Conservation (phyloP, 148 eudicot species). For the Suaeda aralocaspica region DNA sequence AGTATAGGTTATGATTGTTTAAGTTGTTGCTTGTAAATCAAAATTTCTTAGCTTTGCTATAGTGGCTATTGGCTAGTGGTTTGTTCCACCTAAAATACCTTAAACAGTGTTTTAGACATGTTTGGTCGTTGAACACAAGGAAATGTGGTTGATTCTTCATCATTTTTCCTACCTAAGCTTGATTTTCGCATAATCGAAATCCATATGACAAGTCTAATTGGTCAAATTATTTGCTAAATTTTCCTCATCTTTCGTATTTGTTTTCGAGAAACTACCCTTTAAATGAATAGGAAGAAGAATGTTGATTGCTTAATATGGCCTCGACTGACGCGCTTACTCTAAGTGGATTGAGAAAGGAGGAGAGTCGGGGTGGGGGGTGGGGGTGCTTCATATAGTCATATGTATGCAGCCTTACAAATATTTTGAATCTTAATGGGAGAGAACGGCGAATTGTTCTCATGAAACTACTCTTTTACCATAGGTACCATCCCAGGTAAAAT, state of each 20-base stretch:
- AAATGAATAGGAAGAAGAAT: not conserved
- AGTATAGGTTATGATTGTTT: slow-evolving; percentile 6
- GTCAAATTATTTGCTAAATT: not conserved
- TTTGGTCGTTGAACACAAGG: not conserved
- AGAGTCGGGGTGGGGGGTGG: no score
- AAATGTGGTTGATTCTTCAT: not conserved
- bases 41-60: slow-evolving; percentile 9
- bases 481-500: no score
- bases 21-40: slow-evolving; percentile 1
- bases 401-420: no score
- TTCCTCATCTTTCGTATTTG: not conserved
- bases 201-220: not conserved
- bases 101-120: not conserved
- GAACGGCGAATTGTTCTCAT: no score
- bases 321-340: no score
- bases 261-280: not conserved
- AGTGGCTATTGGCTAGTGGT: not conserved
- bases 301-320: not conserved
- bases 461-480: no score
- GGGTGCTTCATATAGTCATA: no score
- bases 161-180: not conserved
- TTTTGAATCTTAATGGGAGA: no score
- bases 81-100: not conserved
- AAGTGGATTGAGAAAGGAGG: no score
- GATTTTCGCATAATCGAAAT: not conserved